Conservation (phyloP, 805 yeast genomes). For the Sugiyamaella marilandica region DNA sequence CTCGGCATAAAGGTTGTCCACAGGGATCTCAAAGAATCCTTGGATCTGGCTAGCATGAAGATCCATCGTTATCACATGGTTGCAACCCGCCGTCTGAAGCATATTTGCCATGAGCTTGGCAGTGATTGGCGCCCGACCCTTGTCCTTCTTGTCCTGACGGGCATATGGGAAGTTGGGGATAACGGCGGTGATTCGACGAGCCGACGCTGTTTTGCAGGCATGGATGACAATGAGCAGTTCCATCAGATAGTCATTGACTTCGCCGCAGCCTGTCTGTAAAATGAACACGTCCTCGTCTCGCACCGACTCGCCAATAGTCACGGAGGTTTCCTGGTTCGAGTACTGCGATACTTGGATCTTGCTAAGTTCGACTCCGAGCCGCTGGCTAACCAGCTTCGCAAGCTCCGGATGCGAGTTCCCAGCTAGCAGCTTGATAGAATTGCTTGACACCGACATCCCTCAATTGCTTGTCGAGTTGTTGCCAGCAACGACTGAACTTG, state of each 20-base stretch:
- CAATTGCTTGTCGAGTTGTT: too few species aligned
- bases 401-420: slow-evolving; percentile 83
- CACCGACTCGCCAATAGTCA: slow-evolving; percentile 79
- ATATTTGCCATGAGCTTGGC: slow-evolving; percentile 91
- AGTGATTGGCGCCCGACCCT: slow-evolving; percentile 92
- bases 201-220: slow-evolving; percentile 95
- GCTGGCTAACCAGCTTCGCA: slow-evolving; percentile 64
- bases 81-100: slow-evolving; percentile 89
- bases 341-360: slow-evolving; percentile 79
- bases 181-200: slow-evolving; percentile 88
- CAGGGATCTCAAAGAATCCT: slow-evolving; percentile 93
- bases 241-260: slow-evolving; percentile 78
- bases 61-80: slow-evolving; percentile 95
- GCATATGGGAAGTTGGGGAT: slow-evolving; percentile 96
- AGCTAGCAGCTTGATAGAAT: slow-evolving; percentile 55
- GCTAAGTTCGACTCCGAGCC: slow-evolving; percentile 62
- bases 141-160: slow-evolving; percentile 94
- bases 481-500: too few species aligned
- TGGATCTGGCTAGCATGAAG: slow-evolving; percentile 96
- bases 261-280: slow-evolving; percentile 81
- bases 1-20: slow-evolving; percentile 92
- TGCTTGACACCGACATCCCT: slow-evolving; percentile 28
- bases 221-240: slow-evolving; percentile 85
- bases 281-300: slow-evolving; percentile 88
- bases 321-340: slow-evolving; percentile 84